Conservation (phyloP, 1,139 yeast genomes). For the Candida frijolesensis region DNA sequence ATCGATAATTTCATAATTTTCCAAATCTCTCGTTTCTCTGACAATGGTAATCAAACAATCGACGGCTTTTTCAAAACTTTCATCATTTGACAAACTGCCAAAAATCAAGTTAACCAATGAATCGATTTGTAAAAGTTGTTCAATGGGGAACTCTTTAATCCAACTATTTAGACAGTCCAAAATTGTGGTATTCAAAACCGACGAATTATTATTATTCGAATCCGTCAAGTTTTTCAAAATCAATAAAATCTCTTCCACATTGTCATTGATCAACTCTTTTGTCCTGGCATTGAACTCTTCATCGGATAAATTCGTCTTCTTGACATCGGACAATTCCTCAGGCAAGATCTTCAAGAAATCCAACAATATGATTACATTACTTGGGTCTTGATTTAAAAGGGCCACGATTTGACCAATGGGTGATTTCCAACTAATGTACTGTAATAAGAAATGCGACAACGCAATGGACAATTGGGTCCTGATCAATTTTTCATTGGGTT, state of each 20-base stretch:
- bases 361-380: slow-evolving; percentile 38
- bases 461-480: slow-evolving; percentile 82
- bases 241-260: slow-evolving; percentile 68
- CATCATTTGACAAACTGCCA: slow-evolving; percentile 62
- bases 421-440: slow-evolving; percentile 68
- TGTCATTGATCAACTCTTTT: slow-evolving; percentile 60
- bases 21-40: slow-evolving; percentile 78
- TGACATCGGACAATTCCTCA: slow-evolving; percentile 82
- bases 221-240: slow-evolving; percentile 57
- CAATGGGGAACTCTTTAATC: slow-evolving; percentile 83
- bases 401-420: slow-evolving; percentile 70
- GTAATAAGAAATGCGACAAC: slow-evolving; percentile 79
- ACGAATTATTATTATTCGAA: slow-evolving; percentile 17
- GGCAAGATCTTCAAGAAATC: slow-evolving; percentile 88
- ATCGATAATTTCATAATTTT: slow-evolving; percentile 59
- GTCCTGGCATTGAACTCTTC: slow-evolving; percentile 75
- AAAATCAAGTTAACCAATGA: slow-evolving; percentile 69
- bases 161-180: slow-evolving; percentile 84
- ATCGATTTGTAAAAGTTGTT: slow-evolving; percentile 60
- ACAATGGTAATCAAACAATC: slow-evolving; percentile 83
- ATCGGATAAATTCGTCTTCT: slow-evolving; percentile 77
- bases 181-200: slow-evolving; percentile 39
- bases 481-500: slow-evolving; percentile 54
- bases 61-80: slow-evolving; percentile 81
- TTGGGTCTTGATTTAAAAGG: slow-evolving; percentile 38